Base-by-base conservation (phyloP, 2,329 filamentous ascomycete genomes). In the Sclerotinia sclerotiorum region DNA sequence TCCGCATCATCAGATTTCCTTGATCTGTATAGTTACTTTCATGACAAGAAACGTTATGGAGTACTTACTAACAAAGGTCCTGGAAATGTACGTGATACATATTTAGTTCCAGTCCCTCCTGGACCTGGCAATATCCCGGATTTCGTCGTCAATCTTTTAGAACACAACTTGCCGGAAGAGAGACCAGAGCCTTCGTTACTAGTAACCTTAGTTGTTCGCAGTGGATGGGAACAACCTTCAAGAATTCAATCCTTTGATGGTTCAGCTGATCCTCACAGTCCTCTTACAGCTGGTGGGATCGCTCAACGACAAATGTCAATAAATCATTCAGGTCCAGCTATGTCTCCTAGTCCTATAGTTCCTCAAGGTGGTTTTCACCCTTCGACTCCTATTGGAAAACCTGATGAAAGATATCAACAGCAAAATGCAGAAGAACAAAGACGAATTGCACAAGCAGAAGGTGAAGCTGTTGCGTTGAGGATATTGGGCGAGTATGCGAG, bases 131-230 rank as follows among this genome's bases (percentile, higher is more conserved):
- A 85, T 62, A 86, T 94, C 55, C 94, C 95, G 0, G 91, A 94
- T 70, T 97, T 97, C 74, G 88, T 97, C 78, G 87, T 93, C 70
- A 91, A 97, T 75, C 85, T 98, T n/a, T 89, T 92, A 71, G 90
- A 94, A 74, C 94, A 94, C 77, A 87, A 87, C 42, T 86, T 97
- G 44, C 91, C 94, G 56, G 84, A 87, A 69, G 85, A 86, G 2
- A 85, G 91, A 21, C 83, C 88, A 0, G 90, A 96, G 72, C 88
- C 92, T 1, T 87, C 95, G 80, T 82, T 99, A 48, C 82, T 98
- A 11, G 87, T 94, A 29, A 91, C 94, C 1, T 90, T 98, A 71
- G 92, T 97, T 4, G 92, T 96, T 71, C 87, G 91, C 48, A 89
- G 89, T 61, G 85, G 87, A 57, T 79, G 58, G 66, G 63, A 70